Conservation (phyloP, 768 basidiomycete genomes). For the Leccinum obscurum region DNA sequence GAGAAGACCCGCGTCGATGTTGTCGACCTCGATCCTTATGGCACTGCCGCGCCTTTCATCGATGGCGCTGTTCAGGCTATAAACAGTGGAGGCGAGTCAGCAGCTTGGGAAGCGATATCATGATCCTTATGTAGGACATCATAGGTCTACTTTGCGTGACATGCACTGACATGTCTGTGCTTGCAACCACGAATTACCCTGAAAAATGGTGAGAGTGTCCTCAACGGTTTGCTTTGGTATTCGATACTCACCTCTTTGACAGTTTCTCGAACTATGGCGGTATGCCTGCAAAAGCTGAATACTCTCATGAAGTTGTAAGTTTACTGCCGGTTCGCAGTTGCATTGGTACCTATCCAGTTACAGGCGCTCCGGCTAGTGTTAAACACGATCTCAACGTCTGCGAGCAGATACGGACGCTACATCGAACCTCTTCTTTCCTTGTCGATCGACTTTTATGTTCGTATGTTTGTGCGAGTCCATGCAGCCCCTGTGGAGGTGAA, state of each 20-base stretch:
- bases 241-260: background rate
- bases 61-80: constrained; percentile 91
- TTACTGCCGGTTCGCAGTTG: background rate
- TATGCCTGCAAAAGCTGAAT: constrained; percentile 86
- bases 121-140: constrained; percentile 4
- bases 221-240: background rate
- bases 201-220: constrained; percentile 79
- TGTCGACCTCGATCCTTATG: constrained; percentile 98
- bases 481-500: constrained; percentile 83
- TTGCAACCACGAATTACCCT: constrained; percentile 91
- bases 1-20: constrained; percentile 80
- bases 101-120: background rate
- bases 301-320: constrained; percentile 88
- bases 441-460: constrained; percentile 97
- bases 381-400: constrained; percentile 80
- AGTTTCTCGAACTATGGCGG: constrained; percentile 98
- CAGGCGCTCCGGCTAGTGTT: constrained; percentile 93
- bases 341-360: constrained; percentile 2
- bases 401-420: constrained; percentile 88
- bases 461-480: constrained; percentile 81
- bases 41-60: constrained; percentile 95
- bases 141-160: constrained; percentile 87
- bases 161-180: constrained; percentile 92
- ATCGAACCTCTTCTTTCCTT: constrained; percentile 87
- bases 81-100: constrained; percentile 76